These are phyloP conservation scores for Hypoxylon crocopeplum DNA, from an alignment of 495 filamentous ascomycete genomes.

Conservation along the genomic window DNA sequence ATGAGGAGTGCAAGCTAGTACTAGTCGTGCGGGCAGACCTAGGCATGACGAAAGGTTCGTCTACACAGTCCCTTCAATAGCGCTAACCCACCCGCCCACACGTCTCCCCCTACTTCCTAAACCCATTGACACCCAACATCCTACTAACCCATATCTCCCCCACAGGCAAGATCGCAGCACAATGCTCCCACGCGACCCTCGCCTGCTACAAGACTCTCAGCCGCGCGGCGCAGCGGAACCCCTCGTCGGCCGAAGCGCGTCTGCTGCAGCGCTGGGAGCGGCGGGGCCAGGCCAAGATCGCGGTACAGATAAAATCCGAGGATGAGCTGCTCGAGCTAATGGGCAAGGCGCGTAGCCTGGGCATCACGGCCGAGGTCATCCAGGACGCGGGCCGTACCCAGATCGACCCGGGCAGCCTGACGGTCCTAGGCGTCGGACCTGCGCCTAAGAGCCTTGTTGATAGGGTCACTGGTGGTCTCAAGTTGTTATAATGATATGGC, in stretches of 20 bases:
- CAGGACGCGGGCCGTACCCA: constrained; percentile 96
- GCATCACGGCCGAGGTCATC: constrained; percentile 86
- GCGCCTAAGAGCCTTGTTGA: constrained; percentile 89
- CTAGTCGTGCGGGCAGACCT: constrained; percentile 91
- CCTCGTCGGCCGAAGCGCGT: constrained; percentile 58
- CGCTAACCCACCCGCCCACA: neutral
- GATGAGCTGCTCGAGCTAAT: constrained; percentile 81
- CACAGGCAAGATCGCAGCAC: constrained; percentile 94
- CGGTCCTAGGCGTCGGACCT: constrained; percentile 87
- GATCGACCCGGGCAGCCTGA: constrained; percentile 90
- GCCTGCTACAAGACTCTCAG: constrained; percentile 91
- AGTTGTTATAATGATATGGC: constrained; percentile 76
- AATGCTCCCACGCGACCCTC: constrained; percentile 93
- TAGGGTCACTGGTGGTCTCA: constrained; percentile 84
- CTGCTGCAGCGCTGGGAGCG: constrained; percentile 87
- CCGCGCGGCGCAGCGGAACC: constrained; percentile 53
- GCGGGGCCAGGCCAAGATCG: constrained; percentile 88
- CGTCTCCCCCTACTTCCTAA: too few species aligned
- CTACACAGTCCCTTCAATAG: neutral
- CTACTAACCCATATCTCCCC: neutral
- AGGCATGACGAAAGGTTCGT: constrained; percentile 92
- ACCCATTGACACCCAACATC: neutral
- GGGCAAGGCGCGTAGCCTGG: constrained; percentile 80
- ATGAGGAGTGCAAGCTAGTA: constrained; percentile 92
- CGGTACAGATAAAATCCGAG: constrained; percentile 82